Evolutionary conservation across 148 eudicot genomes (phyloP), one percentile per base, ranked within the genome.

Genomic region (Rhododendron ovatum): DNA sequence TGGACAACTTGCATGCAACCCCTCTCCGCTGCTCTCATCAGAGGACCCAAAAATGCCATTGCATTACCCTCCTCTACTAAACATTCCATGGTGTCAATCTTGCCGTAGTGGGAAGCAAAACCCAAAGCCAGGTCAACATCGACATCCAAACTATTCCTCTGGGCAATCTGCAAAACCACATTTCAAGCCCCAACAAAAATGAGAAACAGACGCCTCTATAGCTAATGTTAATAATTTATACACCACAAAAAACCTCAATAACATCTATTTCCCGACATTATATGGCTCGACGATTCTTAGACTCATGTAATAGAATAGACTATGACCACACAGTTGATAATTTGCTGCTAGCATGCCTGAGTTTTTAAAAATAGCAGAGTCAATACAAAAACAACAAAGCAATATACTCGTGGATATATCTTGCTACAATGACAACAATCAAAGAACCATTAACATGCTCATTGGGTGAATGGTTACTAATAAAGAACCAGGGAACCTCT

Each of bases 21-120:
- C 84, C 99, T 87, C 89, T 97, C 99, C 0, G 98, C 94, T 6
- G 99, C 99, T 82, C 98, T 89, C 99, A 97, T 95, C 20, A 97
- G 73, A n/a, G 99, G 99, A 59, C 99, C 99, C 69, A 97, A 88
- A 87, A 97, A 97, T 48, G 98, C 98, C 91, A 93, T 90, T 69
- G 99, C 99, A 48, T 95, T 91, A 28, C 99, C 99, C 88, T 97
- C 99, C 86, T 97, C 98, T 28, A 97, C 99, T 65, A 97, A 92
- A 84, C 99, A 97, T 84, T 95, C 98, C 99, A 97, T 97, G 12
- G 99, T 97, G 77, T 89, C 88, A 53, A 97, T 91, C 89, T 97
- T 97, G 30, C 94, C 90, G 43, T 97, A 97, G 80, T 97, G 99
- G 17, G 99, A 94, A 65, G 99, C 99, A 87, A 95, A 97, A 50